Percentiles rank a stretch among this genome's conserved stretches.
These are phyloP conservation scores for Senna tora DNA, from an alignment of 306 rosid species.

Conservation along the genomic window DNA sequence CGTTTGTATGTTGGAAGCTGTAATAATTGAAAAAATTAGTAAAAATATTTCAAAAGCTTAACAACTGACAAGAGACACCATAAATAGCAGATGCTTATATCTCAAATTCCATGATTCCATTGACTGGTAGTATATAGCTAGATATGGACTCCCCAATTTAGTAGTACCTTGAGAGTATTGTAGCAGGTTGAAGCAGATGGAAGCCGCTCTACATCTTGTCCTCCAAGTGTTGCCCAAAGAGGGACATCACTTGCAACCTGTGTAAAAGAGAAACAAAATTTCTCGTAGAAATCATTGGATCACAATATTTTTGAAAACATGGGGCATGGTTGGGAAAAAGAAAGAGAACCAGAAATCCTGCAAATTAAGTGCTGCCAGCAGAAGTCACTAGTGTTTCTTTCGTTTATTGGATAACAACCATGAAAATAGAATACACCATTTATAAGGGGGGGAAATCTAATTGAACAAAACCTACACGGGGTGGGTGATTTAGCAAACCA, in stretches of 20 bases:
- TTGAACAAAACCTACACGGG: conserved; percentile 3
- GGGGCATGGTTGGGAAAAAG: too few species aligned
- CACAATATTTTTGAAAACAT: background rate
- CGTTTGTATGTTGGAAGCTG: conserved; percentile 99
- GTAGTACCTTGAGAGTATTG: conserved; percentile 86
- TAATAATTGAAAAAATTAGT: conserved; percentile 33
- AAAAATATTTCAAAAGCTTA: conserved; percentile 30
- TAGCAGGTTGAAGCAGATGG: conserved; percentile 99
- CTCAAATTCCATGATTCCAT: conserved; percentile 13
- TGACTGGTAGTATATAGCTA: conserved; percentile 9
- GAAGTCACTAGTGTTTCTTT: conserved; percentile 7
- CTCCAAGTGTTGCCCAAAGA: conserved; percentile 89
- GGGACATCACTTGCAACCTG: conserved; percentile 90
- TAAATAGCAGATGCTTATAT: conserved; percentile 10
- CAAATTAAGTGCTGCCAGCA: background rate
- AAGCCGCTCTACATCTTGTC: conserved; percentile 97
- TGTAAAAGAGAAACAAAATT: conserved; percentile 19
- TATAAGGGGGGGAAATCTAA: background rate
- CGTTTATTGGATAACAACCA: background rate
- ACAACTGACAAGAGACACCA: conserved; percentile 26
- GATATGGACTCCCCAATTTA: conserved; percentile 23
- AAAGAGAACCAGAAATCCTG: background rate
- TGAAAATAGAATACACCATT: background rate
- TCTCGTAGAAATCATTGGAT: background rate
- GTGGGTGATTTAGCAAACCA: background rate